phyloP scores from a whole-genome alignment of 805 yeast genomes.

The Nakazawaea ambrosiae region DNA sequence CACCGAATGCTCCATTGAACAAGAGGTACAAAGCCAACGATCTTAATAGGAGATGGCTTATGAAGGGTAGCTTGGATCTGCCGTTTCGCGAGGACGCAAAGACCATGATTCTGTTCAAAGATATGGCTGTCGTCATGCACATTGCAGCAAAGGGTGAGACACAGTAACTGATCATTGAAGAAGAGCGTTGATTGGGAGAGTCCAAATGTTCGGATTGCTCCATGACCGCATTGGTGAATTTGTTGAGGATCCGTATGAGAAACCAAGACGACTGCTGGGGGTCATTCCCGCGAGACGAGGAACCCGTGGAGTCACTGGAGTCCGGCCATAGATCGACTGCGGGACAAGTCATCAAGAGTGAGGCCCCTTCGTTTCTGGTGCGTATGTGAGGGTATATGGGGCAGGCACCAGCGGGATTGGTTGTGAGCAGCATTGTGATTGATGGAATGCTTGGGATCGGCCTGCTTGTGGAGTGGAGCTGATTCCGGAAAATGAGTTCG shows the following conservation, averaged over 20 bases:
- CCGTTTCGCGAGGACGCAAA: constrained; percentile 44
- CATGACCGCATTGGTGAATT: constrained; percentile 24
- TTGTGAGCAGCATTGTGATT: too few relatives aligned
- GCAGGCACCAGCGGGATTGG: too few relatives aligned
- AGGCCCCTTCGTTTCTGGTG: too few relatives aligned
- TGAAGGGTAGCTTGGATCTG: constrained; percentile 22
- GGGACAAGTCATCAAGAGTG: too few relatives aligned
- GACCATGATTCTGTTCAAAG: constrained; percentile 49
- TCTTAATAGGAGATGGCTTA: constrained; percentile 28
- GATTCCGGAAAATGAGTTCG: too few relatives aligned
- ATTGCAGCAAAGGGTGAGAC: constrained; percentile 41
- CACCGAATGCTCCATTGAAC: constrained; percentile 27
- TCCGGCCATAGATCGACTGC: too few relatives aligned
- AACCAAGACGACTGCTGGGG: constrained; percentile 2
- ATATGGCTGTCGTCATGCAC: constrained; percentile 51
- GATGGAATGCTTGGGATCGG: too few relatives aligned
- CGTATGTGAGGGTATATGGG: too few relatives aligned
- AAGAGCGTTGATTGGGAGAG: constrained; percentile 21
- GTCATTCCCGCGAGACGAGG: not conserved
- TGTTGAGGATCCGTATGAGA: constrained; percentile 10
- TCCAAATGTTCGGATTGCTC: constrained; percentile 26
- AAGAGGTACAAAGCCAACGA: constrained; percentile 28
- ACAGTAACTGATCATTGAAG: constrained; percentile 42
- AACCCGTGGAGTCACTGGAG: too few relatives aligned
- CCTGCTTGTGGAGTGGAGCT: too few relatives aligned